A percentile compares a stretch with the other conserved stretches of the same genome.
phyloP scores from a whole-genome alignment of 2,329 filamentous ascomycete genomes.

The Hawksworthiomyces lignivorus region DNA sequence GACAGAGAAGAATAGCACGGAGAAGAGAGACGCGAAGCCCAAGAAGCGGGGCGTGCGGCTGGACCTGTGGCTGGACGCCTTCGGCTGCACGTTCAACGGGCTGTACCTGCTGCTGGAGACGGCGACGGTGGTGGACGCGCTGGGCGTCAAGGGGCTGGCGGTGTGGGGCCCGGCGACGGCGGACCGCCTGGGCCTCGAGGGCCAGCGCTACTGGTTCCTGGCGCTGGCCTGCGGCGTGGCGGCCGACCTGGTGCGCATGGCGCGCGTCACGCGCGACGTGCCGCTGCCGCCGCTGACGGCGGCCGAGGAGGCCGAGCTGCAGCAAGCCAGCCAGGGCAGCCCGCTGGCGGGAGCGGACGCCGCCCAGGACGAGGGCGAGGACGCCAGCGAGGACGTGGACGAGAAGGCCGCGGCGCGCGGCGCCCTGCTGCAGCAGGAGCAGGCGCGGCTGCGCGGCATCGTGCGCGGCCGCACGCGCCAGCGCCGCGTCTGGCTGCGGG shows the following conservation, averaged over 20 bases:
- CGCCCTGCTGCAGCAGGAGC: slow-evolving; percentile 21
- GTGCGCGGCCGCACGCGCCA: slow-evolving; percentile 27
- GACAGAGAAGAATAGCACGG: background rate
- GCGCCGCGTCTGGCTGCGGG: slow-evolving; percentile 17
- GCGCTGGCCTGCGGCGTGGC: slow-evolving; percentile 46
- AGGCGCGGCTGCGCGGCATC: slow-evolving; percentile 27
- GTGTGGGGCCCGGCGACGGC: slow-evolving; percentile 45
- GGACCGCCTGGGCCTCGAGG: slow-evolving; percentile 45
- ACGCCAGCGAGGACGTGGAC: slow-evolving; percentile 16
- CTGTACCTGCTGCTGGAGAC: slow-evolving; percentile 62
- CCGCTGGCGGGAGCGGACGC: slow-evolving; percentile 18
- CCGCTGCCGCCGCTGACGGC: slow-evolving; percentile 26
- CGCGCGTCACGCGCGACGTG: slow-evolving; percentile 27
- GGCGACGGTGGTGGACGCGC: slow-evolving; percentile 49
- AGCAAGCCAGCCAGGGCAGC: slow-evolving; percentile 5
- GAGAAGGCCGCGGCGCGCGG: background rate
- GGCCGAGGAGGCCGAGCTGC: too few relatives aligned
- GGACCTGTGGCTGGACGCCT: slow-evolving; percentile 44
- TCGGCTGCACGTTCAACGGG: slow-evolving; percentile 52
- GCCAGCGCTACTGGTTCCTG: slow-evolving; percentile 64
- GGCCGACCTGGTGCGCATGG: slow-evolving; percentile 33
- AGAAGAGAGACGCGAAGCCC: background rate
- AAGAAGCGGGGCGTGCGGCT: slow-evolving; percentile 16
- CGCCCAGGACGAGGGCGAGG: slow-evolving; percentile 22
- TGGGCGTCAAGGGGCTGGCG: slow-evolving; percentile 35